These are phyloP conservation scores for Acacia confusa DNA, from an alignment of 306 rosid genomes.

Conservation along the genomic window DNA sequence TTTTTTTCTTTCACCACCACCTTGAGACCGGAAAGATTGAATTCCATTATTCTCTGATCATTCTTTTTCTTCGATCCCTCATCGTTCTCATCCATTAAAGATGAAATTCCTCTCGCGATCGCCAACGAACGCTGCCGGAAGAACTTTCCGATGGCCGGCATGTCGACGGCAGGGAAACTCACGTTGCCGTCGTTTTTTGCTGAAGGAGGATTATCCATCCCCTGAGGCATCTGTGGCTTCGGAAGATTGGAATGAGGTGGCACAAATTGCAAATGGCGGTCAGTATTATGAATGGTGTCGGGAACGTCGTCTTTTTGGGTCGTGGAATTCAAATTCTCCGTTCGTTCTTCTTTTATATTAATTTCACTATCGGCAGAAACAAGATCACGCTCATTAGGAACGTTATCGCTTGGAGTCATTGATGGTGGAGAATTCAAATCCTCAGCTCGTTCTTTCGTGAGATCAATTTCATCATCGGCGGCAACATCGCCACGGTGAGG, in stretches of 20 bases:
- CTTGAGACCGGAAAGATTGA: constrained; percentile 62
- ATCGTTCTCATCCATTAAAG: constrained; percentile 39
- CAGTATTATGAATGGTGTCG: not conserved
- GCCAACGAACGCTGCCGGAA: constrained; percentile 69
- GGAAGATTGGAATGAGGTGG: constrained; percentile 76
- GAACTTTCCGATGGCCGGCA: constrained; percentile 69
- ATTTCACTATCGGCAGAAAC: not conserved
- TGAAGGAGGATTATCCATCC: not conserved
- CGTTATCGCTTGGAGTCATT: not conserved
- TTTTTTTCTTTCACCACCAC: constrained; percentile 57
- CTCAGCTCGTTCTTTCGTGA: constrained; percentile 20
- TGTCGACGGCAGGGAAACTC: constrained; percentile 19
- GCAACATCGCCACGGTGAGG: not conserved
- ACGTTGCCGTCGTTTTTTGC: constrained; percentile 18
- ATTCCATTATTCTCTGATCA: constrained; percentile 51
- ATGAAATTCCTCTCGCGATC: constrained; percentile 54
- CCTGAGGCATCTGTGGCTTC: constrained; percentile 63
- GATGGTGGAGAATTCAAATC: not conserved
- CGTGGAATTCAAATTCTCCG: constrained; percentile 13
- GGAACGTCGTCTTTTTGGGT: constrained; percentile 12
- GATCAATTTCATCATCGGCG: not conserved
- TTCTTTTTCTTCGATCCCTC: not conserved
- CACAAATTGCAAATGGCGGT: constrained; percentile 1
- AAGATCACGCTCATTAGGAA: not conserved
- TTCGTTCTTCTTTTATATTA: not conserved